Conservation (phyloP, 2,329 filamentous ascomycete species). For the Penicillium janthinellum region DNA sequence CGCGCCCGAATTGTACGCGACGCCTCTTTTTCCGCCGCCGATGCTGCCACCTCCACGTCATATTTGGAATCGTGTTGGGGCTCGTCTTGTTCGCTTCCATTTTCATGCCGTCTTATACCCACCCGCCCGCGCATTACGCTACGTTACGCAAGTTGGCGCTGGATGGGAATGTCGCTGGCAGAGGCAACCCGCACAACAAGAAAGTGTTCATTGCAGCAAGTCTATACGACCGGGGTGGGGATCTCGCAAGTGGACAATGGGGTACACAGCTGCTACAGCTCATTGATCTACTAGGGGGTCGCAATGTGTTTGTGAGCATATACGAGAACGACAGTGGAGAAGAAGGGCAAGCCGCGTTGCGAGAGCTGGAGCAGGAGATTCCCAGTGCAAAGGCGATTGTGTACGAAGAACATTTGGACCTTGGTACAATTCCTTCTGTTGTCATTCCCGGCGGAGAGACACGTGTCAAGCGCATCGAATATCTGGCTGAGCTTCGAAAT, state of each 20-base stretch:
- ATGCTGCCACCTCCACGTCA: slow-evolving; percentile 33
- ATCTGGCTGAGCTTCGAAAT: slow-evolving; percentile 72
- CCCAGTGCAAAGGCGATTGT: slow-evolving; percentile 58
- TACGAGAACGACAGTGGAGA: slow-evolving; percentile 71
- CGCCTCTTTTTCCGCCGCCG: slow-evolving; percentile 35
- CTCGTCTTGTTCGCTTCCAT: slow-evolving; percentile 48
- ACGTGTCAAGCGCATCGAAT: slow-evolving; percentile 72
- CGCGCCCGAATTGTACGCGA: slow-evolving; percentile 30
- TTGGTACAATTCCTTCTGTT: slow-evolving; percentile 60
- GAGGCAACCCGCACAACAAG: slow-evolving; percentile 59
- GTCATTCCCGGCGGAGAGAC: slow-evolving; percentile 63
- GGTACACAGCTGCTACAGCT: slow-evolving; percentile 62
- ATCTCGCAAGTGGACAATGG: slow-evolving; percentile 66
- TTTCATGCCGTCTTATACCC: slow-evolving; percentile 60
- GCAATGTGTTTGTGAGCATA: slow-evolving; percentile 71
- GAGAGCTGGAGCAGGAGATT: slow-evolving; percentile 53
- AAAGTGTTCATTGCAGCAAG: slow-evolving; percentile 75
- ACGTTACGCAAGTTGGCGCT: slow-evolving; percentile 36
- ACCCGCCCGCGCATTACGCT: slow-evolving; percentile 55
- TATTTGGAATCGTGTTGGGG: slow-evolving; percentile 32
- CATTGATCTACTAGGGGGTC: slow-evolving; percentile 65
- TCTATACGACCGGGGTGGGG: slow-evolving; percentile 65
- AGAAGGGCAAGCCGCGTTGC: slow-evolving; percentile 57
- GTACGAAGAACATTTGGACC: slow-evolving; percentile 60
- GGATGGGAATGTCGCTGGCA: slow-evolving; percentile 35